A percentile compares a stretch with the other conserved stretches of the same genome.
Conservation (phyloP, 2,329 filamentous ascomycete species). For the Hymenoscyphus infarciens region DNA sequence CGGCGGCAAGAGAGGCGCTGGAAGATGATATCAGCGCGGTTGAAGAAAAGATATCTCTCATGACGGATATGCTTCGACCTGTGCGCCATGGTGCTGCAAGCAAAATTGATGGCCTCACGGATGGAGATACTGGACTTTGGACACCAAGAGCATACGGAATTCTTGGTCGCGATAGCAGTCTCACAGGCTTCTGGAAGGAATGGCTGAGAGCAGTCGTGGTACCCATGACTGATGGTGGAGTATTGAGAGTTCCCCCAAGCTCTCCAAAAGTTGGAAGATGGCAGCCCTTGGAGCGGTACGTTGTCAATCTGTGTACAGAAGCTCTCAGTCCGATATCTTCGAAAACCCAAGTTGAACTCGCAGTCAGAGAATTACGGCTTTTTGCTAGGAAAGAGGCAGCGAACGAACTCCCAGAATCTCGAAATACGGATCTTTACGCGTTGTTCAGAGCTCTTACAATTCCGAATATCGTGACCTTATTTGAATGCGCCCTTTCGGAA, state of each 20-base stretch:
- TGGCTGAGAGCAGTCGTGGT: slow-evolving; percentile 94
- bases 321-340: slow-evolving; percentile 89
- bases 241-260: slow-evolving; percentile 79
- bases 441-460: slow-evolving; percentile 87
- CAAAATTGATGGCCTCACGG: slow-evolving; percentile 94
- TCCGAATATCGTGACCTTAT: slow-evolving; percentile 85
- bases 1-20: slow-evolving; percentile 72
- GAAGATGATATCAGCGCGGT: slow-evolving; percentile 94
- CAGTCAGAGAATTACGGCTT: slow-evolving; percentile 81
- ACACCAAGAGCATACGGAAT: slow-evolving; percentile 91
- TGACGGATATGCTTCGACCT: slow-evolving; percentile 92
- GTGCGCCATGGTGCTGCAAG: slow-evolving; percentile 91
- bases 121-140: slow-evolving; percentile 95
- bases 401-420: slow-evolving; percentile 89
- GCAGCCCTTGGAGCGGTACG: slow-evolving; percentile 95
- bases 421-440: slow-evolving; percentile 88
- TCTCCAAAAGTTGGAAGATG: slow-evolving; percentile 89
- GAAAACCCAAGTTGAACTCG: slow-evolving; percentile 91
- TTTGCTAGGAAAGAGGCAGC: slow-evolving; percentile 89
- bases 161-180: slow-evolving; percentile 75
- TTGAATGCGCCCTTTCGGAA: slow-evolving; percentile 90
- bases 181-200: slow-evolving; percentile 96
- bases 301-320: slow-evolving; percentile 94
- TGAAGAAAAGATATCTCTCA: slow-evolving; percentile 94
- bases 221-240: slow-evolving; percentile 85